phyloP scores from a whole-genome alignment of 2,329 filamentous ascomycete genomes.

The Dactylellina leptospora region DNA sequence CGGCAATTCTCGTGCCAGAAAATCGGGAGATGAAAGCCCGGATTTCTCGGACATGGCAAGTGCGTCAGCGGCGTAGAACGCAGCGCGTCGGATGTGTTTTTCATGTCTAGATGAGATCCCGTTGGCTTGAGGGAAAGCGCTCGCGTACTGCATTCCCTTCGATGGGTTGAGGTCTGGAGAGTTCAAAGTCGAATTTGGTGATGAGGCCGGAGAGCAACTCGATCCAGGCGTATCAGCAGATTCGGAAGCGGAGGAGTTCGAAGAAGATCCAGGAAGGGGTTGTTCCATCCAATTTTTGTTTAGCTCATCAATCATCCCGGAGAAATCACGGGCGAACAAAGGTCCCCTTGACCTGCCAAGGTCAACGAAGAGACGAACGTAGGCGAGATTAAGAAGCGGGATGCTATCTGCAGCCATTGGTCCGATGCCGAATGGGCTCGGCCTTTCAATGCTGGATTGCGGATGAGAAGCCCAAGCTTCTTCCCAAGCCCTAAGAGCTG shows the following conservation, averaged over 20 bases:
- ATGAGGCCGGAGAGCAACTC: slow-evolving; percentile 56
- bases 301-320: slow-evolving; percentile 87
- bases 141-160: slow-evolving; percentile 54
- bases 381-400: slow-evolving; percentile 87
- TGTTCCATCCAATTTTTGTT: slow-evolving; percentile 77
- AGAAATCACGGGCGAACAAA: slow-evolving; percentile 93
- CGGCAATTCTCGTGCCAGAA: slow-evolving; percentile 83
- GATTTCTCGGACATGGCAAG: slow-evolving; percentile 87
- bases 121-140: slow-evolving; percentile 55
- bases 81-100: slow-evolving; percentile 89
- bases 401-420: slow-evolving; percentile 90
- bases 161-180: slow-evolving; percentile 56
- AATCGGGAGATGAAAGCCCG: slow-evolving; percentile 79
- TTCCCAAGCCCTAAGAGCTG: slow-evolving; percentile 92
- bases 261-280: slow-evolving; percentile 69
- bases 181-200: slow-evolving; percentile 55
- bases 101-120: slow-evolving; percentile 75
- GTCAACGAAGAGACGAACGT: slow-evolving; percentile 91
- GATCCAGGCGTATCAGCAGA: slow-evolving; percentile 58
- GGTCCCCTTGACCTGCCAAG: slow-evolving; percentile 90
- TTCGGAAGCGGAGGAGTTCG: slow-evolving; percentile 58
- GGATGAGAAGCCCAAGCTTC: slow-evolving; percentile 88
- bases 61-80: slow-evolving; percentile 91
- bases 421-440: slow-evolving; percentile 81
- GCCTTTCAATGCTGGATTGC: slow-evolving; percentile 81